Evolutionary conservation across 2,329 filamentous ascomycete species (phyloP), one percentile per base, ranked within the genome.

Genomic region (Zasmidium angulare): DNA sequence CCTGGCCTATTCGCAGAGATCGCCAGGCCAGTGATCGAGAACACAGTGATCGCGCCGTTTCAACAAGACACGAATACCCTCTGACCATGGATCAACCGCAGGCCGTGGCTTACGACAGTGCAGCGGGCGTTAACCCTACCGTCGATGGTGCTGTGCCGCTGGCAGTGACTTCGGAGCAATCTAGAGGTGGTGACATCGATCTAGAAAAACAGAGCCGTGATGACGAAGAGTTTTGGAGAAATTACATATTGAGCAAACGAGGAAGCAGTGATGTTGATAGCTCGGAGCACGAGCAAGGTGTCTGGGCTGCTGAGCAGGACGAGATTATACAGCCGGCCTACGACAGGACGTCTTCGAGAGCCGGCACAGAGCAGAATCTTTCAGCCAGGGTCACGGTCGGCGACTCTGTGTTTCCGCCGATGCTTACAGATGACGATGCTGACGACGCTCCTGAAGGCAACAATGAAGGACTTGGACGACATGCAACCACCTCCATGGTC

Each of bases 221-320:
- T 24, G 63, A 66, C 4, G 65, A 70, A 23, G 63, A 54, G n/a
- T 17, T 69, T 1, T 71, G 69, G 69, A 61, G 62, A 47, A 52
- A 58, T 1, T 68, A 70, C 55, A 59, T 69, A 22, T 36, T 68
- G 20, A 67, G 63, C 3, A 66, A 61, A 53, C 55, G 60, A 24
- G 53, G 59, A 36, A n/a, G n/a, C n/a, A 62, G 60, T 20, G 58
- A 63, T 6, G 64, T 55, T 46, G 60, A 55, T 14, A 40, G 57
- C 3, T 63, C 63, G 10, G 24, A 53, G 20, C 43, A 19, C 20
- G 26, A 20, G 17, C 40, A 26, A 4, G 24, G 36, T 19, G 20
- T 52, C 12, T 50, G 46, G 56, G n/a, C 47, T 53, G 12, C 14
- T 10, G 29, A 60, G 49, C 24, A 56, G 19, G 55, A 47, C 17